A percentile compares a stretch with the other conserved stretches of the same genome.
Conservation (phyloP, 306 rosid species). For the Corylus avellana region DNA sequence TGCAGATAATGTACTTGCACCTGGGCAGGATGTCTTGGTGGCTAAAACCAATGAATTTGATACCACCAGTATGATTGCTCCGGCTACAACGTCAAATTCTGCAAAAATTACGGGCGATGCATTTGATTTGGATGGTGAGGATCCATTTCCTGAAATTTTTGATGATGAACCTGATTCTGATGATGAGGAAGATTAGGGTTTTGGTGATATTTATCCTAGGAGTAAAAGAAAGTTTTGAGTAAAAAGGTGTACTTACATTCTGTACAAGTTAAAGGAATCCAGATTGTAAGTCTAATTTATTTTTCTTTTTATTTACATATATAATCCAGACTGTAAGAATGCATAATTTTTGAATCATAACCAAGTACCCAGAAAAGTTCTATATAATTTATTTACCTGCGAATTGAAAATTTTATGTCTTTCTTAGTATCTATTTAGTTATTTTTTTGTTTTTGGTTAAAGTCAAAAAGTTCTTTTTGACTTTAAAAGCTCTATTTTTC, state of each 20-base stretch:
- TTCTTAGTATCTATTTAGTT: too few relatives aligned
- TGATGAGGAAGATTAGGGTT: conserved; percentile 29
- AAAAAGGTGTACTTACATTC: neutral
- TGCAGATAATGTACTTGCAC: conserved; percentile 28
- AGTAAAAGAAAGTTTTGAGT: neutral
- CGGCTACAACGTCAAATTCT: conserved; percentile 27
- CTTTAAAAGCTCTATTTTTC: too few relatives aligned
- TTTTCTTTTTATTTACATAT: too few relatives aligned
- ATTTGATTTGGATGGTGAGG: conserved; percentile 28
- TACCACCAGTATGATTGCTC: conserved; percentile 18
- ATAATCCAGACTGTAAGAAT: too few relatives aligned
- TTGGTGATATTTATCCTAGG: neutral
- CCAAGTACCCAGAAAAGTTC: too few relatives aligned
- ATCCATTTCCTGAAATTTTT: conserved; percentile 70
- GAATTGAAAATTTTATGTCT: too few relatives aligned
- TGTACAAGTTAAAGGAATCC: neutral
- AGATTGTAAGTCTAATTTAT: too few relatives aligned
- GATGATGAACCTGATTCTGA: conserved; percentile 72
- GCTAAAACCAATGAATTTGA: conserved; percentile 20
- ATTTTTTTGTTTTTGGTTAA: too few relatives aligned
- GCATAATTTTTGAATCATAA: too few relatives aligned
- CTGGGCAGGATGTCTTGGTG: conserved; percentile 22
- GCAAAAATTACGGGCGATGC: conserved; percentile 24
- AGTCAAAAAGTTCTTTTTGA: too few relatives aligned
- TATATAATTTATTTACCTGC: too few relatives aligned